Base-by-base conservation (phyloP, 2,329 filamentous ascomycete species). In the Talaromyces sp. region DNA sequence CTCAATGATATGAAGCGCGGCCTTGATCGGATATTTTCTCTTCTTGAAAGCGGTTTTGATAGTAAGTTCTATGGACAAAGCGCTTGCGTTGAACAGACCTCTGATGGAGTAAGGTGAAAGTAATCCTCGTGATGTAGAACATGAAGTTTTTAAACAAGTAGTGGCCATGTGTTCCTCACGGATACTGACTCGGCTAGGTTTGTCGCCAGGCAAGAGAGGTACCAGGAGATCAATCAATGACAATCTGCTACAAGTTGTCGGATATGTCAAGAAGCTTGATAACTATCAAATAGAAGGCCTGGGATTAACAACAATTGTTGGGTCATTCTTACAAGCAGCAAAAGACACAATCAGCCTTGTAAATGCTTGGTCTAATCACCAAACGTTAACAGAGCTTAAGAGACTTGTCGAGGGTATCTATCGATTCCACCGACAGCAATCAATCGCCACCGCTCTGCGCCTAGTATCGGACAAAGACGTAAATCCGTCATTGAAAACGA, bases 131-230 rank as follows among this genome's bases (percentile, higher is more conserved):
- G 39, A 45, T 41, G 14, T 48, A 24, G 57, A 66, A 64, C 45
- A 50, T 43, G 27, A 37, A 59, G 39, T 75, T 9, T 74, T 77
- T 33, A 60, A 11, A 14, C 69, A 68, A 4, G 72, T 77, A n/a
- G 52, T 78, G 4, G 65, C 68, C 2, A 76, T 77, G 72, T 77
- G 74, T 59, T 74, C 68, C 16, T 24, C 24, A 7, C 72, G 75
- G 22, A 74, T 78, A 9, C 67, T 74, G 33, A 64, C 60, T 14
- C 70, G 75, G 16, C 61, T 78, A 47, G 64, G 72, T 50, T 65
- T 76, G 11, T 50, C 14, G 19, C 39, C 24, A n/a, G 43, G 45
- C 9, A 65, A 61, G 24, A 33, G 22, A 31, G 22, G 22, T 52
- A 52, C 22, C 24, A 52, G 48, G 22, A 52, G 22, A 31, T 52